Evolutionary conservation across 495 filamentous ascomycete species (phyloP), one percentile per base, ranked within the genome.

Genomic region (Aspergillus asperescens): DNA sequence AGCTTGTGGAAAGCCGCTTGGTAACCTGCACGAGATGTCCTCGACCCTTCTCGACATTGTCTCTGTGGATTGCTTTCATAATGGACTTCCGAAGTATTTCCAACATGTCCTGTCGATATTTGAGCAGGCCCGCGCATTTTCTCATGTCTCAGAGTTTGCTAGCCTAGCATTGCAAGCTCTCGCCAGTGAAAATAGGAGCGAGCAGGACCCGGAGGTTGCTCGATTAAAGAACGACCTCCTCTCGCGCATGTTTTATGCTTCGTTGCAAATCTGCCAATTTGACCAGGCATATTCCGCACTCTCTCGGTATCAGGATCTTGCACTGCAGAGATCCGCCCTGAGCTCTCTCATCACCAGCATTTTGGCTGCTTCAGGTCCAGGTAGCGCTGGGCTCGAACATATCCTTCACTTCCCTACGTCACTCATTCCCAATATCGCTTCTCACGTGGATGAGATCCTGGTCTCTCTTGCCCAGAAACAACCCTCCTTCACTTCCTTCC

Each of bases 101-200:
- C 79, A 85, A 37, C 94, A 98, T 67, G 79, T 97, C 52, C 78
- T 89, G 13, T 77, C 78, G 19, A 76, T 98, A 7, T 97, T 87
- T 63, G 90, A 95, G 56, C 77, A 82, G 59, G 77, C 78, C 40
- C 84, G 83, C 43, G 81, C 81, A 4, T 87, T 86, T 59, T 85
- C 86, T 4, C 87, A 85, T 64, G 88, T 90, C 42, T 80, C 87
- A 5, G 88, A 94, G 53, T 96, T 97, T 67, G 84, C 91, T 28
- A 79, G 83, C 34, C 73, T 92, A 23, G 86, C 88, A 19, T 71
- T 96, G 37, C 81, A 91, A 59, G 84, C 86, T 50, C 60, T 74
- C 37, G 70, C 73, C 19, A 65, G 65, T 22, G 67, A 72, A 56
- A 62, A 61, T 34, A 65, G 53, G 48, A 71, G 66, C 19, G 72